Evolutionary conservation across 768 basidiomycete species (phyloP), one percentile per base, ranked within the genome.

Genomic region (Trametes maxima): DNA sequence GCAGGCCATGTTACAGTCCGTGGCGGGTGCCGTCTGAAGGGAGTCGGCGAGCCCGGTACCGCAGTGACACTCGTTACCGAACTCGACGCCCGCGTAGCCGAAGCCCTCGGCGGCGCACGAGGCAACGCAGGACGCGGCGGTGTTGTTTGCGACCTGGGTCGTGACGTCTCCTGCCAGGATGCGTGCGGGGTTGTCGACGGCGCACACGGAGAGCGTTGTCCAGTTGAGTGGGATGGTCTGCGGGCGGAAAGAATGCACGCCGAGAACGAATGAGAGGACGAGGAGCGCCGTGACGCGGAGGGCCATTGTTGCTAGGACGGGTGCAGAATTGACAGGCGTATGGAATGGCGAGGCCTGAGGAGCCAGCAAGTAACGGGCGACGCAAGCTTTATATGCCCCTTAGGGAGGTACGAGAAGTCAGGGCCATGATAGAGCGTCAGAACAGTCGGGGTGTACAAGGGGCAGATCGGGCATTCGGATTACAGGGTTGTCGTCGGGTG

Each of bases 1-100:
- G 59, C 68, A 69, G 19, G 66, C 51, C 53, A 67, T 62, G 42
- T 60, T 44, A 60, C 68, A 69, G 22, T 69, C 64, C 13, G 56
- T 16, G 19, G 42, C 50, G 19, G 68, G 65, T 7, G 65, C 62
- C 3, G 14, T 11, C 25, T 19, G 39, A 17, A 61, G 66, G 25
- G 55, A 19, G 49, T 14, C 56, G 46, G 47, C 21, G 42, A 63
- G 50, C 16, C 62, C 62, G 35, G 51, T 63, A 17, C 62, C 57
- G 52, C 62, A 63, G 50, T 63, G 62, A 37, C 57, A 63, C 53
- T 63, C 62, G 53, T 63, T 55, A n/a, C 51, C 52, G 57, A 54
- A 54, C 62, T 63, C 62, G 46, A 63, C 62, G 40, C 62, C 62
- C 16, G 62, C 62, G 36, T 61, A 67, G 14, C 43, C 45, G 52